Evolutionary conservation across 805 yeast genomes (phyloP).

Genomic region (Pichia deserticola): DNA sequence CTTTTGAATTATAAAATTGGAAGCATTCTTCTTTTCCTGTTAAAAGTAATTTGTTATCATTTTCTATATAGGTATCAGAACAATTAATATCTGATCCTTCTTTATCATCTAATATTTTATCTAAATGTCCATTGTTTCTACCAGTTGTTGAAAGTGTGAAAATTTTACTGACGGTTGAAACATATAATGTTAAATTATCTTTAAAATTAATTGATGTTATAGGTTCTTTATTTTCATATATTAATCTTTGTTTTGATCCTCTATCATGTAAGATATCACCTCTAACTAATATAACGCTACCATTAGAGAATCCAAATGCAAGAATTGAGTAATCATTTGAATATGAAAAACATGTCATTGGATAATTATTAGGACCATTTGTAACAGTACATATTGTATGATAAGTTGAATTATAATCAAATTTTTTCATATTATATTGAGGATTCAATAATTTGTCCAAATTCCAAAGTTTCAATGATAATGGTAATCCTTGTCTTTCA

Average conservation of each 20-base stretch:
- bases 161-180: constrained; percentile 67
- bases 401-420: constrained; percentile 34
- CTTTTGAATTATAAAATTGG: constrained; percentile 50
- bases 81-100: constrained; percentile 47
- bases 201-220: constrained; percentile 68
- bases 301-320: constrained; percentile 79
- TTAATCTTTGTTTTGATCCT: constrained; percentile 79
- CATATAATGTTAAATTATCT: constrained; percentile 50
- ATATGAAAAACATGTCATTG: constrained; percentile 59
- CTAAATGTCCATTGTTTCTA: constrained; percentile 61
- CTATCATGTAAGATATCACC: constrained; percentile 87
- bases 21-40: constrained; percentile 62
- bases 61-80: constrained; percentile 28
- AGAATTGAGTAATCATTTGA: constrained; percentile 52
- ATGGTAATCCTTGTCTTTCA: constrained; percentile 65
- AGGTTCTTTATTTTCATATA: constrained; percentile 71
- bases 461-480: constrained; percentile 67
- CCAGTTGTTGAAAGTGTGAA: constrained; percentile 73
- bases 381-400: constrained; percentile 56
- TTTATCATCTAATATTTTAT: constrained; percentile 36
- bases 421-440: constrained; percentile 14
- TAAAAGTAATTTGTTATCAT: constrained; percentile 32
- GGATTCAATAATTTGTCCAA: constrained; percentile 39
- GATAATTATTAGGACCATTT: constrained; percentile 72
- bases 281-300: constrained; percentile 69